Evolutionary conservation across 306 rosid genomes (phyloP).

Genomic region (Trifolium repens): DNA sequence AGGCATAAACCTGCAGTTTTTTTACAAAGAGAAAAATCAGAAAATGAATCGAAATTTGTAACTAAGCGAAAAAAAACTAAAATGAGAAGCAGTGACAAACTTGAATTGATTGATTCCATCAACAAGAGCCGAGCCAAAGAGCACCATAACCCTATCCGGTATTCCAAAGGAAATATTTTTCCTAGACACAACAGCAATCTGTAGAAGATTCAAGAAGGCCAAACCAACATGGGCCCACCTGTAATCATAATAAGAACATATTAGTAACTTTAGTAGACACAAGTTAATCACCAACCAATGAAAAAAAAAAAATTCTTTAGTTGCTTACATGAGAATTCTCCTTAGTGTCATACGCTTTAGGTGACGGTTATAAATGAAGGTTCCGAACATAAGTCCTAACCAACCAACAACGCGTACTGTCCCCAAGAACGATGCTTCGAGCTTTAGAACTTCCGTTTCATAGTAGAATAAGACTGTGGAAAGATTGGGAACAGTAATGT

Average conservation of each 20-base stretch:
- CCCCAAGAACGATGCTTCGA: conserved; percentile 84
- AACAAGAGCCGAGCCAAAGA: conserved; percentile 72
- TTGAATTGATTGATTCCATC: conserved; percentile 83
- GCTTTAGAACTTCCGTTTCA: conserved; percentile 70
- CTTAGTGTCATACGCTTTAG: conserved; percentile 74
- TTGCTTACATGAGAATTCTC: conserved; percentile 74
- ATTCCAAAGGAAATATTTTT: conserved; percentile 60
- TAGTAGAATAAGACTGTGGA: conserved; percentile 80
- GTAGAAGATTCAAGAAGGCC: conserved; percentile 62
- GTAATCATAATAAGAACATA: conserved; percentile 44
- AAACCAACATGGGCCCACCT: conserved; percentile 76
- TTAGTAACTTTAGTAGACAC: conserved; percentile 25
- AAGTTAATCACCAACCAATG: conserved; percentile 1
- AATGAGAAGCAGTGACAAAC: conserved; percentile 54
- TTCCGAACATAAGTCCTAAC: conserved; percentile 86
- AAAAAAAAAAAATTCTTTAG: conserved; percentile 7
- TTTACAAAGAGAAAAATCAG: background rate
- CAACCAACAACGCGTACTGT: conserved; percentile 75
- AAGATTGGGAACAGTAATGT: conserved; percentile 68
- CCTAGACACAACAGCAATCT: conserved; percentile 65
- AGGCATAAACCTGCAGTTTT: conserved; percentile 84
- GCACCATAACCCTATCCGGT: conserved; percentile 71
- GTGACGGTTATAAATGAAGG: conserved; percentile 63
- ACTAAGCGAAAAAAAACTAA: background rate
- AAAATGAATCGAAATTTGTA: background rate